Evolutionary conservation across 2,329 filamentous ascomycete species (phyloP), one percentile per base, ranked within the genome.

Genomic region (Chaetomium olivaceum): DNA sequence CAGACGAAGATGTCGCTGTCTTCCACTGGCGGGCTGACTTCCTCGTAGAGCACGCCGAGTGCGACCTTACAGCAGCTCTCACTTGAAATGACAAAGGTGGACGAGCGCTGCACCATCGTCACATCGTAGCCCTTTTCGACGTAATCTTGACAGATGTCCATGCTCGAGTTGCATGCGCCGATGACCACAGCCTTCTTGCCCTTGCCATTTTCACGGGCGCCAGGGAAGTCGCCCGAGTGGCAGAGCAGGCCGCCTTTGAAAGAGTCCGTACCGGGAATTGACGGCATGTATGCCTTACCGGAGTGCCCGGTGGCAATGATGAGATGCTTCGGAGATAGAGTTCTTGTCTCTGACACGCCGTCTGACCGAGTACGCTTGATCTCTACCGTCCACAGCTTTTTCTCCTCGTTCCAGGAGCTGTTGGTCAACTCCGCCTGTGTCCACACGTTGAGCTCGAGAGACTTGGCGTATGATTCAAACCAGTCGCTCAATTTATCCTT

Each of bases 71-170:
- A 77, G 6, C 86, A 80, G 1, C 82, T 79, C 14, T 81, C 75
- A 8, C 84, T 86, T 0, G 86, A 84, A 0, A 90, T 79, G 3
- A 92, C 87, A 62, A 83, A 85, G 0, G 90, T 91, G 8, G 82
- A 85, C 0, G 84, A 87, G 3, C 89, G 83, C 75, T 92, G 90
- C 0, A 92, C 82, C 75, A 92, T 88, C 0, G 89, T 91, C 1
- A 91, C 84, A 2, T 85, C 79, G 67, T 87, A 88, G 0, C 89
- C 89, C 58, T 87, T 85, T 70, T 90, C 87, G 43, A 84, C 81
- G 71, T 83, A 90, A 68, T 91, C 87, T 64, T 90, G 88, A 0
- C 87, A 85, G 63, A 91, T 91, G 68, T 91, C 89, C 70, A 90
- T 87, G 6, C 81, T 87, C 0, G 87, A 89, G 75, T 90, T 91